Evolutionary conservation across 306 rosid genomes (phyloP), one percentile per base, ranked within the genome.

Genomic region (Purshia tridentata): DNA sequence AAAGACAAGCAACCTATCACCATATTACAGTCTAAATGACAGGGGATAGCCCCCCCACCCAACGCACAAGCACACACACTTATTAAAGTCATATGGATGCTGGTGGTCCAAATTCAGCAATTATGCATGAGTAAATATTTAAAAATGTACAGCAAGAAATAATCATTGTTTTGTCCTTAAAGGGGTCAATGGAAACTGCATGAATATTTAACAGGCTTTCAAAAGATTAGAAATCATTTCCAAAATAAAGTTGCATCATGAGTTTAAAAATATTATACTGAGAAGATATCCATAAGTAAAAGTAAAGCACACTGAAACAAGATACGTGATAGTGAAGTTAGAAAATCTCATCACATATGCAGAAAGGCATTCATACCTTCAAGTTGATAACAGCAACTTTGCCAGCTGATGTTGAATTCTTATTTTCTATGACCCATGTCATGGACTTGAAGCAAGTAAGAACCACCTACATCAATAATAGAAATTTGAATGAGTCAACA

Each of bases 371-470:
- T 35, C 76, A 58, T 83, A 86, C 96, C 97, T 91, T 91, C 83
- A 91, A 80, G 77, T 85, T 91, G 44, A 91, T 88, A 29, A 85
- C 76, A 37, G 93, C 93, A 16, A 88, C 82, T 78, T 82, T 91
- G 75, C 85, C 76, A 66, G 82, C 69, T 54, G 81, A 61, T 65
- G 70, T 73, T 74, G 92, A 80, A 79, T 81, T 84, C 78, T 80
- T 88, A 74, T 81, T 86, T 83, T 91, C 97, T 45, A 88, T 83
- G 64, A 83, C 84, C 94, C 94, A 91, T 66, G 88, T 82, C 94
- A 91, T 85, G 48, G 97, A 82, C 88, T 91, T 88, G 74, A 91
- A 91, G 82, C 83, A 88, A 67, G 84, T 85, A 69, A 86, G 85
- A 74, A 90, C 91, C 72, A 85, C 93, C 93, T 88, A 77, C 69